Conservation (phyloP, 2,329 filamentous ascomycete genomes). For the Sordariomycetes sp. region DNA sequence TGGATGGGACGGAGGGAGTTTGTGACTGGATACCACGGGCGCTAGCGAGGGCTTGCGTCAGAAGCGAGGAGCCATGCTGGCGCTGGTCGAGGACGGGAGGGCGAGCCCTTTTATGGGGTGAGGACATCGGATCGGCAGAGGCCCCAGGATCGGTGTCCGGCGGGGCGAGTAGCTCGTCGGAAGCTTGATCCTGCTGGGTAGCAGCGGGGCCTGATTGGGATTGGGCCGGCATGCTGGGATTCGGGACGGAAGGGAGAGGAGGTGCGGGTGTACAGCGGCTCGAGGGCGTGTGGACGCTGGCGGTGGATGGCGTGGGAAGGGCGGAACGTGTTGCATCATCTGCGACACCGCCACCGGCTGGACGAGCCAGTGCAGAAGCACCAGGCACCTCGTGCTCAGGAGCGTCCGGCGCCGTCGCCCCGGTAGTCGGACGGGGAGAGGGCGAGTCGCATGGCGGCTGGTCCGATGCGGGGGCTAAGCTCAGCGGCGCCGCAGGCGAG, state of each 20-base stretch:
- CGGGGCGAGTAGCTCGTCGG: neutral
- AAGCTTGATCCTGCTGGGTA: neutral
- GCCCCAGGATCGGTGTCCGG: neutral
- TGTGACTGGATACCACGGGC: constrained; percentile 38
- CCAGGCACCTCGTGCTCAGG: neutral
- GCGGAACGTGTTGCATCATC: neutral
- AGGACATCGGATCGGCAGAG: constrained; percentile 2
- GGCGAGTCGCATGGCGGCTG: constrained; percentile 1
- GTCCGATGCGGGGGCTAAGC: neutral
- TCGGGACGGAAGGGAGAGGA: neutral
- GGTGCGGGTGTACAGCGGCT: neutral
- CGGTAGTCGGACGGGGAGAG: neutral
- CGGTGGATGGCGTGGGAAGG: neutral
- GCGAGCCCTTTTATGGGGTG: constrained; percentile 27
- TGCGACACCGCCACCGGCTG: neutral
- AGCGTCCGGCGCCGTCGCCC: neutral
- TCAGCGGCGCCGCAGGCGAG: constrained; percentile 3
- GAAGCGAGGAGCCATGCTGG: constrained; percentile 40
- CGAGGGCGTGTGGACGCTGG: neutral
- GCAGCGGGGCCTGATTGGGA: constrained; percentile 1
- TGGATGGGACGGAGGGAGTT: constrained; percentile 9
- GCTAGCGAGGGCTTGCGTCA: constrained; percentile 48
- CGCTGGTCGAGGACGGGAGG: constrained; percentile 27
- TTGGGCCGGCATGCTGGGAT: constrained; percentile 4
- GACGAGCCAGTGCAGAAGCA: neutral